Percentiles rank a stretch among this genome's conserved stretches.
Evolutionary conservation across 2,329 filamentous ascomycete species (phyloP).

Genomic region (Penicillium sp.): DNA sequence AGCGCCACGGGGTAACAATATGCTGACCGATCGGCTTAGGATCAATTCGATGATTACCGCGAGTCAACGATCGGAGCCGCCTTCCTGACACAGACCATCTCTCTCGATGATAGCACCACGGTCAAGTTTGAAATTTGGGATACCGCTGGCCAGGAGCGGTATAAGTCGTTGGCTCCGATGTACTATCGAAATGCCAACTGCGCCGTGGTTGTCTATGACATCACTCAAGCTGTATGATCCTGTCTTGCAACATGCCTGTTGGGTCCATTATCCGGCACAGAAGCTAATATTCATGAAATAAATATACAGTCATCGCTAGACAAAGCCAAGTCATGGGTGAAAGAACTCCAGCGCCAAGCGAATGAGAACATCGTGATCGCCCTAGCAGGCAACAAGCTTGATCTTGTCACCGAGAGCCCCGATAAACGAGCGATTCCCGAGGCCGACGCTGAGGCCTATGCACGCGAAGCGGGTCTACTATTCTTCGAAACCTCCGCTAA

Average conservation of each 20-base stretch:
- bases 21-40: conserved; percentile 53
- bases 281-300: conserved; percentile 18
- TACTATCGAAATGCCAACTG: conserved; percentile 99
- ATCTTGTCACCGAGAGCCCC: conserved; percentile 89
- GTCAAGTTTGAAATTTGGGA: conserved; percentile 99
- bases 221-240: conserved; percentile 87
- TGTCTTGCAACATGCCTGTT: background rate
- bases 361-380: conserved; percentile 99
- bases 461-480: conserved; percentile 84
- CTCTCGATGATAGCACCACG: conserved; percentile 94
- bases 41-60: conserved; percentile 98
- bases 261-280: background rate
- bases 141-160: conserved; percentile 95
- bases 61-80: conserved; percentile 98
- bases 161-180: conserved; percentile 98
- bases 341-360: conserved; percentile 95
- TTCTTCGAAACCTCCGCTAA: conserved; percentile 99
- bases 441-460: conserved; percentile 91
- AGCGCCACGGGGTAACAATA: background rate
- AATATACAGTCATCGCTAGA: conserved; percentile 78
- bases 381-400: conserved; percentile 94
- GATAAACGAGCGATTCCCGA: conserved; percentile 91
- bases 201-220: conserved; percentile 98
- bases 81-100: conserved; percentile 98
- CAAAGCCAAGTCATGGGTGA: conserved; percentile 99